phyloP scores from a whole-genome alignment of 2,329 filamentous ascomycete species.

The Fusarium concolor region DNA sequence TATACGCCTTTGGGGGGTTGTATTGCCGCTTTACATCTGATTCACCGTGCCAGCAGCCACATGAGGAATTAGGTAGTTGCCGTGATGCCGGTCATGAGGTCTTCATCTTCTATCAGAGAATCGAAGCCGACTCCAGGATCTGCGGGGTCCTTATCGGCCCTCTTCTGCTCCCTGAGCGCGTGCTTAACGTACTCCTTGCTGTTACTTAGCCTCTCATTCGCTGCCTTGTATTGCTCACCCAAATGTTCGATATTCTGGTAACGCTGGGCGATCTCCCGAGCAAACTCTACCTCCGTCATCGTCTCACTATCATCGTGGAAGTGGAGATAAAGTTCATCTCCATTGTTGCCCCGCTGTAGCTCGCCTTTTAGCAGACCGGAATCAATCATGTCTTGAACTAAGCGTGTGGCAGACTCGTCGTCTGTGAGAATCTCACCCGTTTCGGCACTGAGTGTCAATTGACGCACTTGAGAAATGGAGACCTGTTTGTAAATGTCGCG shows the following conservation, averaged over 20 bases:
- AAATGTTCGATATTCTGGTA: conserved; percentile 59
- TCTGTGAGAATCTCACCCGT: conserved; percentile 59
- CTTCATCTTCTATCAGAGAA: conserved; percentile 67
- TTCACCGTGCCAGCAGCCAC: background rate
- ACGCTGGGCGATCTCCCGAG: conserved; percentile 57
- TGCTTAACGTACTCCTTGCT: conserved; percentile 67
- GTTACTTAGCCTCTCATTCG: conserved; percentile 65
- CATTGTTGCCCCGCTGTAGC: conserved; percentile 59
- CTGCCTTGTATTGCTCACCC: conserved; percentile 61
- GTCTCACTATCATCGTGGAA: conserved; percentile 60
- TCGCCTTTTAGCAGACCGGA: conserved; percentile 64
- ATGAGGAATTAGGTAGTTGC: conserved; percentile 1
- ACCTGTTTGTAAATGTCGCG: conserved; percentile 76
- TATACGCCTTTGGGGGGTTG: background rate
- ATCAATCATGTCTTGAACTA: conserved; percentile 68
- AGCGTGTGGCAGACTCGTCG: conserved; percentile 57
- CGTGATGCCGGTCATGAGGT: conserved; percentile 65
- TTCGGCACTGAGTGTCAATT: conserved; percentile 64
- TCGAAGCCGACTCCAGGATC: conserved; percentile 57
- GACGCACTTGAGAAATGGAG: conserved; percentile 64
- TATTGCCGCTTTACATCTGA: background rate
- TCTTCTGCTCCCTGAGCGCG: conserved; percentile 59
- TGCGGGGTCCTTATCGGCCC: conserved; percentile 57
- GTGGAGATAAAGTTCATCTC: conserved; percentile 60
- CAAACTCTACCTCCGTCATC: conserved; percentile 64